phyloP scores from a whole-genome alignment of 192 early-diverging fungal species.

The Coemansia sp. region DNA sequence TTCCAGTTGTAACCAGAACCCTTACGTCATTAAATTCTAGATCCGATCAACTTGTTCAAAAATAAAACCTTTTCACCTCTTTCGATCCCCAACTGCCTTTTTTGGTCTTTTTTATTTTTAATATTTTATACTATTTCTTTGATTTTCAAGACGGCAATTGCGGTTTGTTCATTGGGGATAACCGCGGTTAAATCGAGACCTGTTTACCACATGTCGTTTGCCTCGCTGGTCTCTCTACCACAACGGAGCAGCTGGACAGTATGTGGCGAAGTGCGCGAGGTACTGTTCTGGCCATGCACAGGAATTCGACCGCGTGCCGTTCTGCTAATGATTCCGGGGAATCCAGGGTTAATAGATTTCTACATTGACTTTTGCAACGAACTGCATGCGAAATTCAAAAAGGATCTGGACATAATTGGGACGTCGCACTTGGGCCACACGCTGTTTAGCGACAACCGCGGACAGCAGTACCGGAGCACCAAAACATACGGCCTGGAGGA shows the following conservation, averaged over 20 bases:
- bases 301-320: slow-evolving; percentile 28
- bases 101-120: too few relatives aligned
- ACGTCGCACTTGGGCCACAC: slow-evolving; percentile 54
- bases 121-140: too few relatives aligned
- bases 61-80: too few relatives aligned
- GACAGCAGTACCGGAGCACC: slow-evolving; percentile 16
- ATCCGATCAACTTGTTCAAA: too few relatives aligned
- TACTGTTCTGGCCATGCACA: slow-evolving; percentile 45
- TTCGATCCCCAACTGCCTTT: too few relatives aligned
- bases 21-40: too few relatives aligned
- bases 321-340: slow-evolving; percentile 65
- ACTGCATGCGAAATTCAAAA: slow-evolving; percentile 54
- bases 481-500: slow-evolving; percentile 27
- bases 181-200: too few relatives aligned
- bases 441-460: slow-evolving; percentile 37
- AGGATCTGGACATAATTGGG: slow-evolving; percentile 63
- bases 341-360: slow-evolving; percentile 81
- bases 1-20: too few relatives aligned
- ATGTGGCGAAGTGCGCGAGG: slow-evolving; percentile 36
- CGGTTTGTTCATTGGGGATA: too few relatives aligned
- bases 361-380: slow-evolving; percentile 71
- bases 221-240: slow-evolving; percentile 26
- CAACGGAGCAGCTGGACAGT: slow-evolving; percentile 38
- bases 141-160: too few relatives aligned
- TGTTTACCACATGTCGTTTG: slow-evolving; percentile 30